phyloP scores from a whole-genome alignment of 2,329 filamentous ascomycete species.

The Verticillium albo-atrum region DNA sequence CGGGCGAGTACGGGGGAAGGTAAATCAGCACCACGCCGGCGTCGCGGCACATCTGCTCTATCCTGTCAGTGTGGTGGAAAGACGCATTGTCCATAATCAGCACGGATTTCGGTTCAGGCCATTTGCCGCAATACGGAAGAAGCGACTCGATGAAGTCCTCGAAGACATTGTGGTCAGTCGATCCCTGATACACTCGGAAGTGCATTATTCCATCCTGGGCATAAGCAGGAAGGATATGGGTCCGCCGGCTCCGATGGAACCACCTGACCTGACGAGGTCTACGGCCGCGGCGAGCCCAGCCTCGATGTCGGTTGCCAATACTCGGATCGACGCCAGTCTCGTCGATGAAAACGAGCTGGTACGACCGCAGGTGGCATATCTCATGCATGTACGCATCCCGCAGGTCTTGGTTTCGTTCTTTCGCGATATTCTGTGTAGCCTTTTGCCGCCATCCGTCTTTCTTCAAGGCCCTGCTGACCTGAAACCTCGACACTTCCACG shows the following conservation, averaged over 20 bases:
- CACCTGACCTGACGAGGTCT: conserved; percentile 16
- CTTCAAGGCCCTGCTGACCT: conserved; percentile 4
- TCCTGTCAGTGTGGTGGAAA: conserved; percentile 19
- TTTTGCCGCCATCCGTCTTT: conserved; percentile 12
- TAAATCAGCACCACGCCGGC: conserved; percentile 11
- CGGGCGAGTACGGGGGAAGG: conserved; percentile 15
- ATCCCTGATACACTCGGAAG: conserved; percentile 9
- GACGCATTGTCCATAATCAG: conserved; percentile 30
- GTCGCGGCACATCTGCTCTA: conserved; percentile 20
- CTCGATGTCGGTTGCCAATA: conserved; percentile 23
- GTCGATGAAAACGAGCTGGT: not conserved
- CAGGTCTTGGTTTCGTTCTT: conserved; percentile 25
- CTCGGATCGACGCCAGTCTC: conserved; percentile 11
- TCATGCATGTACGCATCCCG: conserved; percentile 27
- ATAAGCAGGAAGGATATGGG: conserved; percentile 23
- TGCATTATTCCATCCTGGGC: conserved; percentile 17
- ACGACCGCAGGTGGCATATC: too few species aligned
- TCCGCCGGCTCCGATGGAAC: conserved; percentile 17
- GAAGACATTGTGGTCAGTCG: conserved; percentile 17
- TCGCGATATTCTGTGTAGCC: conserved; percentile 19
- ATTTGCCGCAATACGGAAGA: conserved; percentile 23
- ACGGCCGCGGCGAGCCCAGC: conserved; percentile 26
- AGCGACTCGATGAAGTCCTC: conserved; percentile 25
- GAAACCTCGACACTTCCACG: conserved; percentile 1
- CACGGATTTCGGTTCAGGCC: conserved; percentile 26